Conservation (phyloP, 257 asterid species). For the Buddleja alternifolia region DNA sequence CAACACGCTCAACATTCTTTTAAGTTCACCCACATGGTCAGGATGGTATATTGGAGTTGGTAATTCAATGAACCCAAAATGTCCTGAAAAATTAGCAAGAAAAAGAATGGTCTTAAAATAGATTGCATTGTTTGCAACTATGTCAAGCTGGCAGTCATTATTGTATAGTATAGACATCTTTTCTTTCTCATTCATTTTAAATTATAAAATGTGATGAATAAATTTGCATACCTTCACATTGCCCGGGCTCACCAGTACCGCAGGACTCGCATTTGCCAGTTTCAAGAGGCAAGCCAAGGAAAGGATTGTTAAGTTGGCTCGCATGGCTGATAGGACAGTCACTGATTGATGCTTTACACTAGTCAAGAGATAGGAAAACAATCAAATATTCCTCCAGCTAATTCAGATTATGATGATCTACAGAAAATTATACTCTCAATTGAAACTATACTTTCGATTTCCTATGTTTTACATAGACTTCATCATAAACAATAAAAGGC, state of each 20-base stretch:
- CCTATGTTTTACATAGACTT: not conserved
- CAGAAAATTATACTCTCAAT: not conserved
- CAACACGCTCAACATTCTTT: conserved; percentile 68
- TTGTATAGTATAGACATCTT: conserved; percentile 38
- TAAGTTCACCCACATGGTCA: conserved; percentile 75
- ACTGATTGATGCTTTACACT: conserved; percentile 82
- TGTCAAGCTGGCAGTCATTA: conserved; percentile 38
- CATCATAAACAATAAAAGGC: conserved; percentile 5
- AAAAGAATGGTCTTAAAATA: conserved; percentile 25
- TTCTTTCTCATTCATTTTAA: conserved; percentile 34
- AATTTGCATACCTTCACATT: conserved; percentile 80
- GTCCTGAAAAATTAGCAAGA: conserved; percentile 63
- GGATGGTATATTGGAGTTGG: conserved; percentile 95
- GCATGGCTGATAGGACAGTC: conserved; percentile 88
- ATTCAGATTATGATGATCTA: conserved; percentile 5
- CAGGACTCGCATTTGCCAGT: conserved; percentile 95
- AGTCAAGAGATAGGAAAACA: conserved; percentile 32
- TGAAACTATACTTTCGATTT: conserved; percentile 1
- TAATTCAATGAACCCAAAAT: conserved; percentile 90
- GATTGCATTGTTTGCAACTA: conserved; percentile 8
- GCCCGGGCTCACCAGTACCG: conserved; percentile 92
- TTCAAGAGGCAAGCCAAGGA: conserved; percentile 94
- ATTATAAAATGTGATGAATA: conserved; percentile 19
- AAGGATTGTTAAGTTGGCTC: conserved; percentile 89
- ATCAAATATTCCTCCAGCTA: conserved; percentile 21